Base-by-base conservation (phyloP, 164 flowering plant genomes). In the Magnolia kwangsiensis region DNA sequence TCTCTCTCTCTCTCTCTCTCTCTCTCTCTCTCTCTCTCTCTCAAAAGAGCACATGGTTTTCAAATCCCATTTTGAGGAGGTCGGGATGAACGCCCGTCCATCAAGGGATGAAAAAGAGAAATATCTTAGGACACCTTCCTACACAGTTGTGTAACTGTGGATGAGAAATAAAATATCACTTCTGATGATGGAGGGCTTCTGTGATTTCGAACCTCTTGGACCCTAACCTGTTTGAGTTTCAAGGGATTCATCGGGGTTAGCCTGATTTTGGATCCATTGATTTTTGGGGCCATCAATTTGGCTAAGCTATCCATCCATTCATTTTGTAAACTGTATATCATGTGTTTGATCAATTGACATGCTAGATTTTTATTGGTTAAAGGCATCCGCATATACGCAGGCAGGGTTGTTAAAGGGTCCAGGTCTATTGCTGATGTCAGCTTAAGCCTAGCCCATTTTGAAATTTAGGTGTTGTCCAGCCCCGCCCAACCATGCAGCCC, bases 91-190 rank as follows among this genome's bases (percentile, higher is more conserved):
- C 21, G 14, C 50, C 49, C 63, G 24, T 78, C 67, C 58, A 63
- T 76, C 82, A 80, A 49, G 31, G 80, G 87, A 82, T 79, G 87
- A 82, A 37, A 79, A 58, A 67, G n/a, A 21, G 67, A 76, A 74
- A 61, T 21, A 82, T 84, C 85, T 84, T 84, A 82, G 87, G 86
- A 84, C 86, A 81, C 84, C 84, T 84, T 84, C 86, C 78, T 83
- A 84, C 87, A 77, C 87, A 81, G 84, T 65, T 21, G 37, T 49
- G 18, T 51, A 29, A 49, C 81, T 79, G 85, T 82, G 87, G 77
- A 77, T 84, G 85, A 82, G 85, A 80, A 37, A 78, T 14, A 58
- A 70, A 14, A 67, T 77, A 64, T 79, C 37, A 59, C 70, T 81
- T 76, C 86, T 84, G 84, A 84, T 82, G 79, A 77, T 78, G 68